Conservation (phyloP, 2,329 filamentous ascomycete species). For the Sphaerulina populicola region DNA sequence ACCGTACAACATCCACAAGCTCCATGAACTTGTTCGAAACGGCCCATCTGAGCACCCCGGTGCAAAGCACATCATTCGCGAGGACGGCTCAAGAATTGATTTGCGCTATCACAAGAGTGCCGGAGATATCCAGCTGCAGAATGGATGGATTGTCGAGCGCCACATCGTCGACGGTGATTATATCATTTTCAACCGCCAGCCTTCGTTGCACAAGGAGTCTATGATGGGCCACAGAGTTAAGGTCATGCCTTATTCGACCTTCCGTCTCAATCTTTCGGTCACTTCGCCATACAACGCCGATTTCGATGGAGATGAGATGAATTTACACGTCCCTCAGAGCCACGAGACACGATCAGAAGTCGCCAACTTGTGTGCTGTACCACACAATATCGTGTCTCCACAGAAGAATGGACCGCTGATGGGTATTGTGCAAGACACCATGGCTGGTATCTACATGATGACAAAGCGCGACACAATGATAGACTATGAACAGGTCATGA, state of each 20-base stretch:
- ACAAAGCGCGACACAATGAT: constrained; percentile 88
- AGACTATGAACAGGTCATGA: constrained; percentile 86
- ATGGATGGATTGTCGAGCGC: constrained; percentile 97
- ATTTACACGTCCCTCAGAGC: constrained; percentile 95
- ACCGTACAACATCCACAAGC: constrained; percentile 90
- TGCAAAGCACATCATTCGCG: constrained; percentile 90
- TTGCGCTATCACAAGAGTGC: constrained; percentile 85
- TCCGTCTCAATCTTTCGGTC: constrained; percentile 92
- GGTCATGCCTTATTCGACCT: constrained; percentile 98
- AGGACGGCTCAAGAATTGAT: constrained; percentile 89
- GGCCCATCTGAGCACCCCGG: constrained; percentile 92
- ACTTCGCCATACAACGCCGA: constrained; percentile 99
- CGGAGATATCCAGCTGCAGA: constrained; percentile 76
- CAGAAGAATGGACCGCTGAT: constrained; percentile 95
- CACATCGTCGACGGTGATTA: constrained; percentile 94
- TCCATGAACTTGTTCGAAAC: constrained; percentile 82
- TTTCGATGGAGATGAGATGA: constrained; percentile 99
- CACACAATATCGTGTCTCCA: constrained; percentile 94
- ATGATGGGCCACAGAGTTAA: constrained; percentile 99
- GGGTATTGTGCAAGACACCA: constrained; percentile 98
- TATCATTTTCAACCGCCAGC: constrained; percentile 99
- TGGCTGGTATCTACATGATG: constrained; percentile 95
- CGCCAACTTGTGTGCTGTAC: constrained; percentile 92
- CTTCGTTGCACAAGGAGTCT: constrained; percentile 97
- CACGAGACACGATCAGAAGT: constrained; percentile 95